Evolutionary conservation across 768 basidiomycete genomes (phyloP).

Genomic region (Tricholoma bakamatsutake): DNA sequence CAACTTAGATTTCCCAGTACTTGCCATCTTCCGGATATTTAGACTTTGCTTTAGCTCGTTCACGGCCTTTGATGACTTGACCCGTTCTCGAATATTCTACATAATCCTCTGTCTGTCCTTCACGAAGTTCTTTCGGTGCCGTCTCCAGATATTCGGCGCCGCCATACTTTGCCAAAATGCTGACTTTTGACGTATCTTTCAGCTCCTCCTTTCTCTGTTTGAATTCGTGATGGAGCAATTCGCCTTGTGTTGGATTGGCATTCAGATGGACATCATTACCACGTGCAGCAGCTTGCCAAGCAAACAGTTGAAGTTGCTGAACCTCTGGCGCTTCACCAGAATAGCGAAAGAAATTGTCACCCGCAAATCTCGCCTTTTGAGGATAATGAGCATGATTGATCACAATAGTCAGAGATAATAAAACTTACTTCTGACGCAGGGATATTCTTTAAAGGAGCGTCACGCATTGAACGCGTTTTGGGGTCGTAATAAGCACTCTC

Average conservation of each 20-base stretch:
- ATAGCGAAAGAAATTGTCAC: constrained; percentile 91
- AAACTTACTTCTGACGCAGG: constrained; percentile 80
- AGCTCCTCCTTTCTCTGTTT: constrained; percentile 88
- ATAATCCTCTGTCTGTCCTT: constrained; percentile 95
- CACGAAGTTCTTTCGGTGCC: constrained; percentile 87
- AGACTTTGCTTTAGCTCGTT: constrained; percentile 78
- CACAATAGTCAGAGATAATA: neutral
- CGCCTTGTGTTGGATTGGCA: constrained; percentile 94
- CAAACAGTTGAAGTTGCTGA: constrained; percentile 90
- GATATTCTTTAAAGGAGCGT: constrained; percentile 77
- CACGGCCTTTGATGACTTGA: constrained; percentile 85
- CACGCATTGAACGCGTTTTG: constrained; percentile 99
- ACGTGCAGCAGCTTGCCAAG: constrained; percentile 90
- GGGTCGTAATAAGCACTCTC: constrained; percentile 98
- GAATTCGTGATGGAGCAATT: constrained; percentile 88
- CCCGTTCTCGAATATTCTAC: constrained; percentile 95
- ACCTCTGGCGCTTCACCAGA: constrained; percentile 93
- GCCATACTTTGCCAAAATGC: constrained; percentile 90
- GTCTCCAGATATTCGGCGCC: constrained; percentile 88
- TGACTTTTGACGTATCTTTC: constrained; percentile 82
- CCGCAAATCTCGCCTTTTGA: constrained; percentile 78
- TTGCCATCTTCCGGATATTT: constrained; percentile 97
- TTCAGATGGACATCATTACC: constrained; percentile 96
- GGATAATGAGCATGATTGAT: neutral
- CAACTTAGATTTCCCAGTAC: constrained; percentile 21